A percentile compares a stretch with the other conserved stretches of the same genome.
Evolutionary conservation across 805 yeast genomes (phyloP).

Genomic region (Starmerella etchellsii): DNA sequence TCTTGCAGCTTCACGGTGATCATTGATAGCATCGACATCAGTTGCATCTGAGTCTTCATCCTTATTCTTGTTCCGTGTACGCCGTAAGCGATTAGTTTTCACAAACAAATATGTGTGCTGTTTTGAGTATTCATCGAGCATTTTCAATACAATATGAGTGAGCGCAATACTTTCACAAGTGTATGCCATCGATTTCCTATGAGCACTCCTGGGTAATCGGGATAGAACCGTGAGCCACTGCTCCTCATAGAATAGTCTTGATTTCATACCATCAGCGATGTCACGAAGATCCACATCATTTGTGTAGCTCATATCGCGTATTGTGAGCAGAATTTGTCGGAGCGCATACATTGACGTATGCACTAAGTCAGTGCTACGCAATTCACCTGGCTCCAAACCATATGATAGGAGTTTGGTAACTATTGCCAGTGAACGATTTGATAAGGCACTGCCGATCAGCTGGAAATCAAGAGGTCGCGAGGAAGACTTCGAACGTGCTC

Average conservation of each 20-base stretch:
- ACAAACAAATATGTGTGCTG: conserved; percentile 42
- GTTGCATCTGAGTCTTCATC: conserved; percentile 15
- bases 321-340: conserved; percentile 42
- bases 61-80: conserved; percentile 28
- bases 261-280: conserved; percentile 44
- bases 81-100: conserved; percentile 32
- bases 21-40: conserved; percentile 10
- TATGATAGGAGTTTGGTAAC: conserved; percentile 34
- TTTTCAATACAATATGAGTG: conserved; percentile 50
- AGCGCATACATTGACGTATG: conserved; percentile 61
- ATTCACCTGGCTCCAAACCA: conserved; percentile 25
- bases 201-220: conserved; percentile 48
- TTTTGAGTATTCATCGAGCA: conserved; percentile 52
- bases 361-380: conserved; percentile 41
- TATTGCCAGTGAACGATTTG: conserved; percentile 47
- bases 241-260: conserved; percentile 60
- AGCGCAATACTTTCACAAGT: conserved; percentile 50
- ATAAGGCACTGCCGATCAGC: conserved; percentile 34
- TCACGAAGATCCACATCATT: conserved; percentile 37
- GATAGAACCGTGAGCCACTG: conserved; percentile 44
- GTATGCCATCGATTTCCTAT: conserved; percentile 49
- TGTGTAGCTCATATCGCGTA: conserved; percentile 32
- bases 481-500: conserved; percentile 25
- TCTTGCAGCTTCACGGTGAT: conserved; percentile 24
- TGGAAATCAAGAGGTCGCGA: conserved; percentile 24